Base-by-base conservation (phyloP, 2,329 filamentous ascomycete genomes). In the Ascomycota sp. region DNA sequence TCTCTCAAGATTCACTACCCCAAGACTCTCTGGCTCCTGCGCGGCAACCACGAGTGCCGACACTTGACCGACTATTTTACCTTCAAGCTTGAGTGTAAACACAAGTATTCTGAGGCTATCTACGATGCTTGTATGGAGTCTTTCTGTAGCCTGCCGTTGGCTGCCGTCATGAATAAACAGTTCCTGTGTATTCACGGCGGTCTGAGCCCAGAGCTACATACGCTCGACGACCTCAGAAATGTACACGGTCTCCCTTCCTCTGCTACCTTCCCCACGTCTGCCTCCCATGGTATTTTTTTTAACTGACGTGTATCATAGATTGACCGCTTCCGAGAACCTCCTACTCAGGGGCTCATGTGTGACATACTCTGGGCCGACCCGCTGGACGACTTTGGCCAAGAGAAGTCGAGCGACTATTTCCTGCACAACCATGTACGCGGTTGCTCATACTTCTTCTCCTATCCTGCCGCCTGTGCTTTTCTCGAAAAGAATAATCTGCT, bases 61-160 rank as follows among this genome's bases (percentile, higher is more conserved):
- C 89, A 98, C 62, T 68, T 98, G 67, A 98, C 89, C 37, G 89
- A 98, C 54, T 98, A 98, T 66, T 98, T 98, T 61, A 98, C 89
- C 39, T 98, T 98, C 66, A 95, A 98, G 66, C 74, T 98, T 37
- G 89, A 98, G 57, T 98, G 89, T 68, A 93, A 92, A 63, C 89
- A 98, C 70, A 98, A 98, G 58, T 98, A 98, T 60, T 92, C 82
- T 27, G 89, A 95, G 60, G 70, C 70, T 41, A 70, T 98, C 38
- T 98, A 98, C 54, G 86, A 98, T 50, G 86, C 89, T 37, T 95
- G 89, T 61, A 92, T 93, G 72, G 86, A 98, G 43, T 91, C 89
- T 0, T 98, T 98, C 66, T 98, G 89, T 61, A 68, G 77, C 41
- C 62, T 98, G 41, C 89, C 89, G 25, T 64, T 98, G 45, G 89